Evolutionary conservation across 371 early-diverging fungal species (phyloP), one percentile per base, ranked within the genome.

Genomic region (Actinomortierella ambigua): DNA sequence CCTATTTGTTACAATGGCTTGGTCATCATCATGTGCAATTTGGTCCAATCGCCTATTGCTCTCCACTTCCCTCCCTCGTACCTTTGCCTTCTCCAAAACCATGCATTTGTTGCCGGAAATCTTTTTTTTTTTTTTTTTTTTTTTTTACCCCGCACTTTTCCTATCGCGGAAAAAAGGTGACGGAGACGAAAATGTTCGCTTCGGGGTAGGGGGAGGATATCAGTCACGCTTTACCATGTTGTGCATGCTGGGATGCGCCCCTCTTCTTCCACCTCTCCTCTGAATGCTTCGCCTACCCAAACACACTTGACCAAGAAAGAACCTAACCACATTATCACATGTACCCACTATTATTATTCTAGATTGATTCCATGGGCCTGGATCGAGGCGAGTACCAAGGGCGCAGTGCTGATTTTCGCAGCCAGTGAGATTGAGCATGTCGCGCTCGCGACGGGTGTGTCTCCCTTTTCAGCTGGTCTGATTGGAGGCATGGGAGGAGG

Each of bases 331-430:
- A n/a, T n/a, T n/a, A n/a, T n/a, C n/a, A n/a, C n/a, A n/a, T n/a
- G n/a, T n/a, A n/a, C n/a, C n/a, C n/a, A 34, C 34, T 4, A 34
- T 34, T 34, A 6, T 4, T 6, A 34, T 48, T 23, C 2, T 59
- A 71, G 73, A 57, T 64, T 88, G 61, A 84, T 88, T 50, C 89
- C 90, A 50, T 93, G 96, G 95, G 95, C 95, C 15, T 94, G 94
- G 96, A 94, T 95, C 75, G 95, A 94, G 77, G 93, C 93, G 3
- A 84, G 86, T 15, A 95, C 97, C 27, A 97, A 97, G 76, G 98
- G 98, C 69, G 97, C 94, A 23, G 95, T 95, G 18, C 82, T 98
- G 34, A 80, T 98, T 56, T 98, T 97, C 73, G 89, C 96, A n/a
- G 90, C 95, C 7, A 88, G 91, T 23, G 98, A 97, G 79, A 79